These are phyloP conservation scores for Phytophthora boehmeriae DNA, from an alignment of 352 stramenopile genomes.

Conservation along the genomic window DNA sequence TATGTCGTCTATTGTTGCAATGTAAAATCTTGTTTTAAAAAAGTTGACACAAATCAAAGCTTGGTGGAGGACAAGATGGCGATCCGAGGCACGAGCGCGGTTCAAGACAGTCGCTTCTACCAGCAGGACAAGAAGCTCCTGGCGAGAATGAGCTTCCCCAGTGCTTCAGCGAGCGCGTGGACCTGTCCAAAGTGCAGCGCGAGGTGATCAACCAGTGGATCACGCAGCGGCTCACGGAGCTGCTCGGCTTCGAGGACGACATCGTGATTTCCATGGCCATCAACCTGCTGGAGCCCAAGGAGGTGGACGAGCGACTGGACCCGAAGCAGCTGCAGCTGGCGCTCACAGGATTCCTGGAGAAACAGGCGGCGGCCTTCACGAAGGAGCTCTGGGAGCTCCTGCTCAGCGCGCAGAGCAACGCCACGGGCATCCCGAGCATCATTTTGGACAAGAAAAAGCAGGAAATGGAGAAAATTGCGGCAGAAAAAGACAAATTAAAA, in stretches of 20 bases:
- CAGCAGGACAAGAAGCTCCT: conserved; percentile 91
- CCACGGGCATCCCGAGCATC: conserved; percentile 84
- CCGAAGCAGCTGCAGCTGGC: conserved; percentile 89
- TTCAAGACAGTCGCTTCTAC: conserved; percentile 86
- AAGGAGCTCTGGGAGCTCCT: conserved; percentile 92
- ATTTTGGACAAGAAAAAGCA: conserved; percentile 93
- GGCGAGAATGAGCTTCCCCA: conserved; percentile 82
- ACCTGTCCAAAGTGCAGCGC: conserved; percentile 91
- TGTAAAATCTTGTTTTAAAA: too few species aligned
- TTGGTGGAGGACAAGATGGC: conserved; percentile 13
- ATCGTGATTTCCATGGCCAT: conserved; percentile 88
- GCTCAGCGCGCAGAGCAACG: conserved; percentile 87
- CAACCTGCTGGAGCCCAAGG: conserved; percentile 82
- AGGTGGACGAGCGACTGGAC: conserved; percentile 72
- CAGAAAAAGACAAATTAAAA: conserved; percentile 65
- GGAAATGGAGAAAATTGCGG: conserved; percentile 71
- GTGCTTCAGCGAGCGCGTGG: conserved; percentile 80
- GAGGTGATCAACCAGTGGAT: conserved; percentile 92
- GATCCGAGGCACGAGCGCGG: conserved; percentile 48
- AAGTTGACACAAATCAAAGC: not conserved
- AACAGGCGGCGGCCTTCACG: conserved; percentile 83
- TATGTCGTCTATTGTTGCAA: too few species aligned
- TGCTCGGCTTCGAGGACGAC: conserved; percentile 93
- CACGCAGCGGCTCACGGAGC: conserved; percentile 80
- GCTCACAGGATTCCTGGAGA: conserved; percentile 92